Base-by-base conservation (phyloP, 805 yeast species). In the Teunomyces tritomae region DNA sequence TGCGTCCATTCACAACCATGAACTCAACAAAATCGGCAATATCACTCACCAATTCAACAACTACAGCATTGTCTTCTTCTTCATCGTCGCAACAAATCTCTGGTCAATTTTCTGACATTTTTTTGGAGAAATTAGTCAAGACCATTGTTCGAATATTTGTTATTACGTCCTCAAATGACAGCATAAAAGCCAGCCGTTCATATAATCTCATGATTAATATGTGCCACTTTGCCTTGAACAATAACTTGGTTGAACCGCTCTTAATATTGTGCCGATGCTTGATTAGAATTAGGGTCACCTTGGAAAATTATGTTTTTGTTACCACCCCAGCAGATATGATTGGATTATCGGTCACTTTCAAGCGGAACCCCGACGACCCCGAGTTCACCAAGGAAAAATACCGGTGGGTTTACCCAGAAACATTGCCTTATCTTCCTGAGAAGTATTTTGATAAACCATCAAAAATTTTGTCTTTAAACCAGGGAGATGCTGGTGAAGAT, bases 341-440 rank as follows among this genome's bases (percentile, higher is more conserved):
- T 36, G 89, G 88, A 0, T 63, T 86, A 13, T 79, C 89, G 8
- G 77, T 83, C 2, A 76, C 82, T 0, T 72, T 85, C 45, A 74
- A 77, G 4, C 70, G 89, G 57, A 79, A 80, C 49, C 57, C 63
- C 40, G 40, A 65, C 51, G 57, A 57, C 24, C 35, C 57, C 10
- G 58, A 54, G 4, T 54, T 64, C 26, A 57, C 59, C 24, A 60
- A 50, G 2, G 53, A 53, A 3, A 26, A 39, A 4, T 67, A 29
- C 55, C 65, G 54, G 48, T 85, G 91, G 92, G 62, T 64, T 4
- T 84, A 73, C 55, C 92, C 91, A 0, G 91, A 85, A 52, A 57
- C 63, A 0, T 57, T 78, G 2, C 64, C 65, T 3, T 80, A 79
- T 53, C 65, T 85, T 14, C 83, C 84, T 0, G 63, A 55, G 3